Conservation (phyloP, 805 yeast species). For the Kregervanrija fluxuum region DNA sequence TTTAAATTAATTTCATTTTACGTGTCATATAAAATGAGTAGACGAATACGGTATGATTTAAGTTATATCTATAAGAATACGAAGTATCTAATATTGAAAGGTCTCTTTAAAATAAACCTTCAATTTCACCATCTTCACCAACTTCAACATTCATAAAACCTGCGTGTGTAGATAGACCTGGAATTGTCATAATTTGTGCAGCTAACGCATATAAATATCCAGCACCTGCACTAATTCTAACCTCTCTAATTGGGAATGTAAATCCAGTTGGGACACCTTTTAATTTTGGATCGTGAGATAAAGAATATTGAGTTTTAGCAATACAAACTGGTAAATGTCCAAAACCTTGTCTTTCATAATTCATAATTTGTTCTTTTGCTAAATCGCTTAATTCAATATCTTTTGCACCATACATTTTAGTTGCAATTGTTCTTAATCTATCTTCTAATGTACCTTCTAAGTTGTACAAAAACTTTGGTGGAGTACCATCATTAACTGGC, state of each 20-base stretch:
- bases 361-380: slow-evolving; percentile 62
- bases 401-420: slow-evolving; percentile 72
- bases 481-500: slow-evolving; percentile 13
- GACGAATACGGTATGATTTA: neutral
- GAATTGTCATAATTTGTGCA: slow-evolving; percentile 80
- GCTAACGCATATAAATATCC: slow-evolving; percentile 82
- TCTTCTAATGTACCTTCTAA: slow-evolving; percentile 54
- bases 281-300: slow-evolving; percentile 74
- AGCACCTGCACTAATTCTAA: slow-evolving; percentile 81
- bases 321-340: slow-evolving; percentile 75
- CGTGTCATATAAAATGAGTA: neutral
- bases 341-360: slow-evolving; percentile 68
- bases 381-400: slow-evolving; percentile 61
- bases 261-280: slow-evolving; percentile 82
- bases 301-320: slow-evolving; percentile 80
- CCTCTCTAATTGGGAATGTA: slow-evolving; percentile 74
- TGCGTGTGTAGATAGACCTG: slow-evolving; percentile 79
- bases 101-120: slow-evolving; percentile 56
- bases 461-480: slow-evolving; percentile 49
- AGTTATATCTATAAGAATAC: neutral
- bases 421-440: slow-evolving; percentile 60
- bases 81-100: neutral
- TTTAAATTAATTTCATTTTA: neutral
- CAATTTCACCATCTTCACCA: slow-evolving; percentile 71
- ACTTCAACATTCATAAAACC: slow-evolving; percentile 86